These are phyloP conservation scores for Aspergillus versicolor DNA, from an alignment of 2,329 filamentous ascomycete genomes.

Conservation along the genomic window DNA sequence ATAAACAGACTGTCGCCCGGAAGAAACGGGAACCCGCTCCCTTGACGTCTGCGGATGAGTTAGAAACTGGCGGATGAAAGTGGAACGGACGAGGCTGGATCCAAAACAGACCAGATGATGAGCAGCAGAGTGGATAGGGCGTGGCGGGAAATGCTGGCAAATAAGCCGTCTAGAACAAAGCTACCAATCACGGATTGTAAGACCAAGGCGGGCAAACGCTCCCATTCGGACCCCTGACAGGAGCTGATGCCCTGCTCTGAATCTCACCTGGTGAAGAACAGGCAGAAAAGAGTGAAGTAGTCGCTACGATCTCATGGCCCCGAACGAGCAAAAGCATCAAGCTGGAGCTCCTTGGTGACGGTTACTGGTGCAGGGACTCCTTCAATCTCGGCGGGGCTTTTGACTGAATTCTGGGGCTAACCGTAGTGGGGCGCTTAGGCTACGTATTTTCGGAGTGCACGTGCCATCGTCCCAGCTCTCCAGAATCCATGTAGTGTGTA, in stretches of 20 bases:
- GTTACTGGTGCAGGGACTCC: constrained; percentile 1
- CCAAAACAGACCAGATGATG: constrained; percentile 8
- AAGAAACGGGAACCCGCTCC: constrained; percentile 1
- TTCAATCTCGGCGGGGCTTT: background rate
- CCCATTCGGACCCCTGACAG: background rate
- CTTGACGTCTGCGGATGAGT: constrained; percentile 2
- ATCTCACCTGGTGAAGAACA: background rate
- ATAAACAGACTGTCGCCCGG: background rate
- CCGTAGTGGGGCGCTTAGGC: constrained; percentile 1
- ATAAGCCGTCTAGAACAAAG: constrained; percentile 8
- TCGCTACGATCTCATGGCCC: background rate
- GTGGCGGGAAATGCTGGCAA: constrained; percentile 13
- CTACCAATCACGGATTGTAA: constrained; percentile 15
- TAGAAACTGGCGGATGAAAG: constrained; percentile 1
- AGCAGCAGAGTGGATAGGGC: constrained; percentile 7
- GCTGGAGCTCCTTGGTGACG: background rate
- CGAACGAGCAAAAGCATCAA: background rate
- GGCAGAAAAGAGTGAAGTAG: background rate
- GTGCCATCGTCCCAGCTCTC: background rate
- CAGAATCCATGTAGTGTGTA: background rate
- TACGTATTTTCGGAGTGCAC: background rate
- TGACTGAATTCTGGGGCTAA: background rate
- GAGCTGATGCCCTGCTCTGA: background rate
- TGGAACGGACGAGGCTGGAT: constrained; percentile 14
- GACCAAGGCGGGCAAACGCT: constrained; percentile 6